phyloP scores from a whole-genome alignment of 352 stramenopile genomes.

The Phytophthora nicotianae region DNA sequence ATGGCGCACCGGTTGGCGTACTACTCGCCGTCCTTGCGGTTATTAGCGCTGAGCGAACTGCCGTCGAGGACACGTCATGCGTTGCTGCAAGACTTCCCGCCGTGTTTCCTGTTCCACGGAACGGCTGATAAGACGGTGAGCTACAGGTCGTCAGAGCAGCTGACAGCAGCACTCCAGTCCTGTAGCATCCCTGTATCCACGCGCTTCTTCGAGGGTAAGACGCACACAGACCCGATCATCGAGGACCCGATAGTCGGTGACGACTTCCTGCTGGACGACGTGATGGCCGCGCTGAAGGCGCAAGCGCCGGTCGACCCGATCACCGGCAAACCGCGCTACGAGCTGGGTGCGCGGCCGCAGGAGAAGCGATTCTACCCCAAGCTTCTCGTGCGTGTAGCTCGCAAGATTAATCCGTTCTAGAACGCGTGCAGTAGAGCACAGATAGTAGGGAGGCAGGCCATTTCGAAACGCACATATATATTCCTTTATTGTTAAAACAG shows the following conservation, averaged over 20 bases:
- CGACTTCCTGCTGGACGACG: constrained; percentile 60
- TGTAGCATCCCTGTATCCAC: constrained; percentile 55
- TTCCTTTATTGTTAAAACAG: constrained; percentile 27
- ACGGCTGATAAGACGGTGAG: constrained; percentile 67
- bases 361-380: constrained; percentile 54
- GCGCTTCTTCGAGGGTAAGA: constrained; percentile 82
- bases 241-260: constrained; percentile 81
- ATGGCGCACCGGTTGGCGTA: constrained; percentile 75
- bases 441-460: constrained; percentile 10
- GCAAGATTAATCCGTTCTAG: constrained; percentile 71
- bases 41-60: constrained; percentile 51
- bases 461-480: constrained; percentile 30
- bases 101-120: constrained; percentile 68
- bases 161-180: constrained; percentile 50
- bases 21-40: constrained; percentile 56
- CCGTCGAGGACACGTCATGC: constrained; percentile 23
- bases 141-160: constrained; percentile 61
- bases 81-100: constrained; percentile 52
- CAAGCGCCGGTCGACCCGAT: constrained; percentile 42
- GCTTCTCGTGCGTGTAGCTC: constrained; percentile 52
- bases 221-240: constrained; percentile 93
- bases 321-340: constrained; percentile 39
- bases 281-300: constrained; percentile 56
- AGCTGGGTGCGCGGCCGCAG: constrained; percentile 38
- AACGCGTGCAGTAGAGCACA: constrained; percentile 21